phyloP scores from a whole-genome alignment of 768 basidiomycete genomes.

The Tephrocybe sp. region DNA sequence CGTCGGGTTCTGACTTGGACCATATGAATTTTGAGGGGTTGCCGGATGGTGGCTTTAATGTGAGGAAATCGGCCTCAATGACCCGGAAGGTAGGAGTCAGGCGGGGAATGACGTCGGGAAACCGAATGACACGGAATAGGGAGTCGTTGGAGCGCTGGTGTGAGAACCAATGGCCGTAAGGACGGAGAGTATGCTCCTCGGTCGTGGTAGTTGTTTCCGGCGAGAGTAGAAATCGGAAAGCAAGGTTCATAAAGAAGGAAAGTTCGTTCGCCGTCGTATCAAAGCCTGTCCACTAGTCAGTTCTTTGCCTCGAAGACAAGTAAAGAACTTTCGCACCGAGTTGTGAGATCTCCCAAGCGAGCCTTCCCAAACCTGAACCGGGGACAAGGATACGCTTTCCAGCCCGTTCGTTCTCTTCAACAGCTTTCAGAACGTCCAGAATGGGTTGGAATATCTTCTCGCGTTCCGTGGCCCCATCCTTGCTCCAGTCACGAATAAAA shows the following conservation, averaged over 20 bases:
- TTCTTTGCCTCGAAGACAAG: background rate
- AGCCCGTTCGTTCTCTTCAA: constrained; percentile 27
- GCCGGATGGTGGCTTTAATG: constrained; percentile 25
- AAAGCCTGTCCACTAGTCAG: constrained; percentile 38
- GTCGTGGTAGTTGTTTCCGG: constrained; percentile 36
- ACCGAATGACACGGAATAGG: constrained; percentile 51
- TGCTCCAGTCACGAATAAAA: constrained; percentile 71
- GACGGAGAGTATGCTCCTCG: constrained; percentile 54
- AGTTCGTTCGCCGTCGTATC: constrained; percentile 62
- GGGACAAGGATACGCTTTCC: constrained; percentile 55
- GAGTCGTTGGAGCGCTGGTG: constrained; percentile 54
- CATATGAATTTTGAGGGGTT: constrained; percentile 15
- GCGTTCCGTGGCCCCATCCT: constrained; percentile 56
- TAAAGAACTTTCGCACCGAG: constrained; percentile 39
- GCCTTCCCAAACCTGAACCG: constrained; percentile 61
- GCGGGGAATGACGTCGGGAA: constrained; percentile 64
- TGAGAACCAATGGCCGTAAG: constrained; percentile 70
- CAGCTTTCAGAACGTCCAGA: constrained; percentile 41
- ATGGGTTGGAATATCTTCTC: constrained; percentile 56
- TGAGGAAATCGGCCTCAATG: constrained; percentile 59
- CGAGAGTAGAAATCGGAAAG: constrained; percentile 57
- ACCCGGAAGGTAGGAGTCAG: constrained; percentile 43
- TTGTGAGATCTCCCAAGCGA: constrained; percentile 68
- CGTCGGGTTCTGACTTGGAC: constrained; percentile 9
- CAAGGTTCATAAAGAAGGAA: constrained; percentile 66